Percentiles rank a stretch among this genome's conserved stretches.
phyloP scores from a whole-genome alignment of 345 rosid species.

The Clausena lansium region DNA sequence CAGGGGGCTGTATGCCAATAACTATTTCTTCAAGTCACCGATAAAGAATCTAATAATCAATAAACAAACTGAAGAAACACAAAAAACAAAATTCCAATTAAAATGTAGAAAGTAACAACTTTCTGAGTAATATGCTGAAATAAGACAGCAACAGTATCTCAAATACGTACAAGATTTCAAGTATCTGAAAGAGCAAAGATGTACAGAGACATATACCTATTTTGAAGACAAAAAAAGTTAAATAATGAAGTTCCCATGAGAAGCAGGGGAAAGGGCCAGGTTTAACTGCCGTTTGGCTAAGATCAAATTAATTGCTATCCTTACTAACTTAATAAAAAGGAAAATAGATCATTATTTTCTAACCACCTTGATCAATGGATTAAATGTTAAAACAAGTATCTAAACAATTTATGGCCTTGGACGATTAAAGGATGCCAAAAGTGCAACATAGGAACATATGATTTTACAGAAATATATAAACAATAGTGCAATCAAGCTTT shows the following conservation, averaged over 20 bases:
- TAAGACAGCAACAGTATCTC: not conserved
- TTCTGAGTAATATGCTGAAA: constrained; percentile 1
- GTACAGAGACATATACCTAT: not conserved
- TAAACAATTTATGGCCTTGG: not conserved
- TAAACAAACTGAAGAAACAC: constrained; percentile 6
- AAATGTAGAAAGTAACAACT: constrained; percentile 3
- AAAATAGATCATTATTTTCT: not conserved
- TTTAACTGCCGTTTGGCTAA: not conserved
- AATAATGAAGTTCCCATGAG: not conserved
- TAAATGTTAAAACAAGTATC: not conserved
- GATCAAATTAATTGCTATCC: not conserved
- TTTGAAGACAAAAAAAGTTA: not conserved
- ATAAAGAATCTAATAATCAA: constrained; percentile 7
- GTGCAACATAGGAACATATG: not conserved
- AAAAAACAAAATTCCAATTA: not conserved
- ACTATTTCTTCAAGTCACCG: not conserved
- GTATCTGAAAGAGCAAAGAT: not conserved
- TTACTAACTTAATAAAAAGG: not conserved
- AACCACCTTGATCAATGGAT: not conserved
- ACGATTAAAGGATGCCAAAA: not conserved
- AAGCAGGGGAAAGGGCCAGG: not conserved
- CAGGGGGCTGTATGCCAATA: not conserved
- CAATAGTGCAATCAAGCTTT: not conserved
- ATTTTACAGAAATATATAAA: not conserved
- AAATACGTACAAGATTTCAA: not conserved